Evolutionary conservation across 1,284 basidiomycete genomes (phyloP), one percentile per base, ranked within the genome.

Genomic region (Heliocybe sulcata): DNA sequence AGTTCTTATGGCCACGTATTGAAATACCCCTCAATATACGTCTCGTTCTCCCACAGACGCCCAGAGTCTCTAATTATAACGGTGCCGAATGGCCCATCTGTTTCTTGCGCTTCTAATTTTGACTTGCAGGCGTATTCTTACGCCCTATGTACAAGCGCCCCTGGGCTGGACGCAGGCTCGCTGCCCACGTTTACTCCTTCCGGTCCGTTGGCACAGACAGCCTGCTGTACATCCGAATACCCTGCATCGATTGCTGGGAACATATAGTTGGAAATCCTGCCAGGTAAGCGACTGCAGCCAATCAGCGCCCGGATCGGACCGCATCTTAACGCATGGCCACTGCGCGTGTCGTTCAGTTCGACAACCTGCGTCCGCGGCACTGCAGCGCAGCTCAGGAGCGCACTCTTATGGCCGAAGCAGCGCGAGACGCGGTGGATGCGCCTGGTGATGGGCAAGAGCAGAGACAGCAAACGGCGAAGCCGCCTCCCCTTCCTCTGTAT

Each of bases 1-100:
- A 42, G 38, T 42, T 42, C 38, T 42, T 42, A 42, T 42, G 38
- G 38, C 38, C 38, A 42, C 38, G 38, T 42, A 42, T 42, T 42
- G 38, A 42, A 42, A 42, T 42, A 42, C n/a, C 38, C 38, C 16
- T n/a, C 4, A 31, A 12, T 6, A 4, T 31, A 6, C 29, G 6
- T 4, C 16, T 4, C 4, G 12, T 8, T 20, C 38, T 42, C 38
- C 19, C 38, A 42, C 38, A 42, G 19, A 35, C 33, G 33, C 33
- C 38, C 38, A 42, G 38, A 4, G 38, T 20, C 38, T 6, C 38
- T 42, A 42, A n/a, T 42, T n/a, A 42, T 42, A 42, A n/a, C 8
- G 6, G 19, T 20, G 4, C 38, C 16, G 33, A 9, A 16, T 35
- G 16, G 33, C 9, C 33, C 33, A 35, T 42, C 38, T 42, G 38